A percentile compares a stretch with the other conserved stretches of the same genome.
These are phyloP conservation scores for Paraconiothyrium brasiliense DNA, from an alignment of 2,329 filamentous ascomycete genomes.

Conservation along the genomic window DNA sequence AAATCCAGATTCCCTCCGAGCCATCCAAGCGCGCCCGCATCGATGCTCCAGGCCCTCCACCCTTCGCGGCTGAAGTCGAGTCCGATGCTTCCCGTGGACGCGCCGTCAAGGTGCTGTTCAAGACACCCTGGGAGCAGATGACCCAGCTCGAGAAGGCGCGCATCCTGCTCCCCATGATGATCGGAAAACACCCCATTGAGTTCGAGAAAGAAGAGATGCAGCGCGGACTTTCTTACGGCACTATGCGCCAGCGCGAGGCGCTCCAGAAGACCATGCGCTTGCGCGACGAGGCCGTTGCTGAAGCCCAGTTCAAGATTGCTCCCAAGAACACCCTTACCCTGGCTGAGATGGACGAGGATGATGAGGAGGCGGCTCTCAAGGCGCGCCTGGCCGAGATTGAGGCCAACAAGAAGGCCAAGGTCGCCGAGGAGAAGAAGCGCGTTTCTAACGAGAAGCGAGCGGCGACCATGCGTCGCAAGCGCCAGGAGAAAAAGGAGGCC, in stretches of 20 bases:
- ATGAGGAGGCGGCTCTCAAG: neutral
- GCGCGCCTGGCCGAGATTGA: neutral
- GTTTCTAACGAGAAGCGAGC: neutral
- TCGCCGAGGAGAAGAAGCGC: neutral
- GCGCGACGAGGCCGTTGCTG: neutral
- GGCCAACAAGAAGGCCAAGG: constrained; percentile 1
- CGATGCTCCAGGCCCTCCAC: neutral
- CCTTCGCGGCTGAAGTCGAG: neutral
- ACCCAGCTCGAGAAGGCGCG: constrained; percentile 27
- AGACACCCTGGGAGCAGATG: constrained; percentile 22
- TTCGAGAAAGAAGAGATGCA: constrained; percentile 10
- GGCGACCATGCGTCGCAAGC: neutral
- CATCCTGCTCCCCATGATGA: constrained; percentile 30
- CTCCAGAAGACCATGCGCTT: constrained; percentile 22
- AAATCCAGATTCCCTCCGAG: neutral
- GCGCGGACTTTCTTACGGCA: constrained; percentile 15
- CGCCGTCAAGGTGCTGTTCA: constrained; percentile 23
- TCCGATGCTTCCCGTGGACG: constrained; percentile 9
- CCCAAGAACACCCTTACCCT: neutral
- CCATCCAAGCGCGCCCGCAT: neutral
- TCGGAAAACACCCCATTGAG: constrained; percentile 28
- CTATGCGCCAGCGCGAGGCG: constrained; percentile 30
- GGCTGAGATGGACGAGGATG: neutral
- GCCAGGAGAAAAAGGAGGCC: neutral
- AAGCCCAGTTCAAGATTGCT: neutral